Evolutionary conservation across 352 stramenopile species (phyloP).

Genomic region (Phytophthora sp.): DNA sequence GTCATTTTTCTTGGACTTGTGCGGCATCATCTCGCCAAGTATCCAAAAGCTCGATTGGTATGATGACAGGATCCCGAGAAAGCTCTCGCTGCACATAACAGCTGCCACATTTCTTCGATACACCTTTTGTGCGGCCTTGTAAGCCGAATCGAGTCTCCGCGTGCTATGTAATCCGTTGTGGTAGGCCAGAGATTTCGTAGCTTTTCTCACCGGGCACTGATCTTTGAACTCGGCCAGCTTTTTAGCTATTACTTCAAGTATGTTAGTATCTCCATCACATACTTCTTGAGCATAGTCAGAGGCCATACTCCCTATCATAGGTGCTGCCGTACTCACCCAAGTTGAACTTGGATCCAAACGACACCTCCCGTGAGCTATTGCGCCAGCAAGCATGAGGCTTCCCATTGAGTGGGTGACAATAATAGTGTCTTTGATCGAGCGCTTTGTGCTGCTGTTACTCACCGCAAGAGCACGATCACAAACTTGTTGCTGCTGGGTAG

Average conservation of each 20-base stretch:
- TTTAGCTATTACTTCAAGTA: slow-evolving; percentile 17
- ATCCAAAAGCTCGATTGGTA: slow-evolving; percentile 32
- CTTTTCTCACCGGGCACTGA: slow-evolving; percentile 17
- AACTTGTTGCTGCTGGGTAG: slow-evolving; percentile 29
- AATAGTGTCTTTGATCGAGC: slow-evolving; percentile 27
- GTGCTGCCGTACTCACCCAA: slow-evolving; percentile 40
- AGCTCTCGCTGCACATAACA: slow-evolving; percentile 42
- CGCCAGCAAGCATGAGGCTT: slow-evolving; percentile 27
- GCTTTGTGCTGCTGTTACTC: slow-evolving; percentile 19
- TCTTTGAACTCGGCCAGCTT: slow-evolving; percentile 14
- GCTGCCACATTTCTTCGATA: slow-evolving; percentile 37
- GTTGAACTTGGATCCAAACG: slow-evolving; percentile 21
- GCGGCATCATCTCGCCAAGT: slow-evolving; percentile 26
- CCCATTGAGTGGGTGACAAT: slow-evolving; percentile 34
- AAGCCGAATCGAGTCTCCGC: slow-evolving; percentile 11
- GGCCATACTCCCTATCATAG: slow-evolving; percentile 34
- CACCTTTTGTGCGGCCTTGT: slow-evolving; percentile 25
- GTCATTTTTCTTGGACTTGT: slow-evolving; percentile 38
- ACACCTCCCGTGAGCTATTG: slow-evolving; percentile 28
- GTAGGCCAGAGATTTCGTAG: slow-evolving; percentile 35
- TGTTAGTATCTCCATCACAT: slow-evolving; percentile 13
- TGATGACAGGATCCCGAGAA: slow-evolving; percentile 36
- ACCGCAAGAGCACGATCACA: slow-evolving; percentile 16
- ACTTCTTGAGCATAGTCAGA: slow-evolving; percentile 21
- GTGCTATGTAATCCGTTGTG: slow-evolving; percentile 26